A percentile compares a stretch with the other conserved stretches of the same genome.
These are phyloP conservation scores for Fusarium marasasianum DNA, from an alignment of 2,329 filamentous ascomycete genomes.

Conservation along the genomic window DNA sequence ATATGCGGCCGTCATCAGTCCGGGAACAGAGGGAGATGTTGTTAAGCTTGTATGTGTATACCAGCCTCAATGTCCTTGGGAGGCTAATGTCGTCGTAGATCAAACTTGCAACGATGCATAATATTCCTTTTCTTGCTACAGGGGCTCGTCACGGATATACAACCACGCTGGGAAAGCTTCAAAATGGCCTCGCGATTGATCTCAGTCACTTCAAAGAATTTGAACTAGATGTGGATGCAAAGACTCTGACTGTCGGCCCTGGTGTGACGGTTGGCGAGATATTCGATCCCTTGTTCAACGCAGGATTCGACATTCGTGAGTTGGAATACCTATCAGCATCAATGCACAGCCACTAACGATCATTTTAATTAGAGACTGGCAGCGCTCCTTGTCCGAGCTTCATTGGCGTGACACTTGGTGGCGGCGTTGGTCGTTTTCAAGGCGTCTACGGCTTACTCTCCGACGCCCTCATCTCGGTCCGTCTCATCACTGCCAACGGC, in stretches of 20 bases:
- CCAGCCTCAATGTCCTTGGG: no score
- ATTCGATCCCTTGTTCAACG: fast-evolving
- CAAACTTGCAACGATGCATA: neutral
- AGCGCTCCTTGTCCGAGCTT: neutral
- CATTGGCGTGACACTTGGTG: neutral
- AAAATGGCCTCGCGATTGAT: neutral
- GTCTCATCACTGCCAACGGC: neutral
- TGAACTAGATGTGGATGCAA: fast-evolving
- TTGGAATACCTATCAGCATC: fast-evolving
- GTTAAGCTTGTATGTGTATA: neutral
- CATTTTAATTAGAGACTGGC: neutral
- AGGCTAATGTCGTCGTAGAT: fast-evolving
- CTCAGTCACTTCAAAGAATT: neutral
- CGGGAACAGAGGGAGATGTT: fast-evolving
- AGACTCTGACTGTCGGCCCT: neutral
- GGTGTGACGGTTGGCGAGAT: neutral
- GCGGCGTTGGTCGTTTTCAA: neutral
- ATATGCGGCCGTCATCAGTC: neutral
- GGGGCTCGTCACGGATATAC: neutral
- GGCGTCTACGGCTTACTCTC: neutral
- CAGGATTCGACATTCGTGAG: neutral
- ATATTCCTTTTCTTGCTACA: neutral
- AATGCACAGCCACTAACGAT: no score
- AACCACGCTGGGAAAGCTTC: fast-evolving
- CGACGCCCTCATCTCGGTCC: neutral